phyloP scores from a whole-genome alignment of 225 moss, liverwort and hornwort genomes.

The Thuidium tamariscinum region DNA sequence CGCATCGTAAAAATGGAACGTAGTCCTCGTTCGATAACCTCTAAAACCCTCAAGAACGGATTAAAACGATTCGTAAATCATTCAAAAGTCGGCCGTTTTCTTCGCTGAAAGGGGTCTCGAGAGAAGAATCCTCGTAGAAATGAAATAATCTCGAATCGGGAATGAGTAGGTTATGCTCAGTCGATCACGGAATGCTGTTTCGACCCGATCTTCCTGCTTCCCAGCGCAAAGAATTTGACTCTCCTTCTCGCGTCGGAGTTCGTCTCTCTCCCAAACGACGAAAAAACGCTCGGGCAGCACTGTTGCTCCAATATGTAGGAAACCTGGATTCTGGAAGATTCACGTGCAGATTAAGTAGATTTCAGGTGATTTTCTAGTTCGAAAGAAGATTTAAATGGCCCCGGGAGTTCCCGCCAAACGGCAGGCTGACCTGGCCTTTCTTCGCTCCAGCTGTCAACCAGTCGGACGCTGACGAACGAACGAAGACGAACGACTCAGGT shows the following conservation, averaged over 20 bases:
- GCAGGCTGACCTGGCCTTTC: not conserved
- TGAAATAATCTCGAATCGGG: not conserved
- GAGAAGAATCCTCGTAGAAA: no score
- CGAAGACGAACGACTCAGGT: not conserved
- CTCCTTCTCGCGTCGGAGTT: not conserved
- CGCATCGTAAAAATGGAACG: not conserved
- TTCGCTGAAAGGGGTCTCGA: not conserved
- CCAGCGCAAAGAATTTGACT: not conserved
- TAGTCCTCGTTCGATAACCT: not conserved
- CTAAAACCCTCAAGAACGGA: not conserved
- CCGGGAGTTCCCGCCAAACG: slow-evolving; percentile 11
- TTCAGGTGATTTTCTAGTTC: accelerated
- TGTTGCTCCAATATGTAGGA: not conserved
- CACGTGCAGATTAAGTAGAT: accelerated
- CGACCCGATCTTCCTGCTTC: not conserved
- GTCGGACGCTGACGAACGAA: not conserved
- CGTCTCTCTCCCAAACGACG: not conserved
- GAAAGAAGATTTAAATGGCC: accelerated
- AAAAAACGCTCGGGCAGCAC: not conserved
- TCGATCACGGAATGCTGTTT: not conserved
- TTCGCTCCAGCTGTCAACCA: not conserved
- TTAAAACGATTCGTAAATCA: not conserved
- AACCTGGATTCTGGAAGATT: not conserved
- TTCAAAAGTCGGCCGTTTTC: not conserved
- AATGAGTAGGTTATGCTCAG: no score